Evolutionary conservation across 1,284 basidiomycete species (phyloP).

Genomic region (Trametes versicolor): DNA sequence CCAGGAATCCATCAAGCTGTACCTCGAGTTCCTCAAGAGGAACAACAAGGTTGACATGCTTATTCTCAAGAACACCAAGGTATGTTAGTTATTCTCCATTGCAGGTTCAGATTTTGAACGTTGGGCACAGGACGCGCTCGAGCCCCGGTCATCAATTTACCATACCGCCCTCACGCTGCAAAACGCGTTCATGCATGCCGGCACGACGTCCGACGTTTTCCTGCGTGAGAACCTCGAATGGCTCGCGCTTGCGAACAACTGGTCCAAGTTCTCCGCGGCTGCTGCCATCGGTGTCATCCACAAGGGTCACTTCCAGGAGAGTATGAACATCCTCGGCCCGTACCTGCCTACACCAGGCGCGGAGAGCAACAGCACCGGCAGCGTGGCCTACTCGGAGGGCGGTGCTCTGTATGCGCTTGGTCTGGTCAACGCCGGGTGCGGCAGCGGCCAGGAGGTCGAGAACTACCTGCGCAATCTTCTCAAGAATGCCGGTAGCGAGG

Average conservation of each 20-base stretch:
- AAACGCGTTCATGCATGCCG: slow-evolving; percentile 96
- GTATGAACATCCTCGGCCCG: slow-evolving; percentile 91
- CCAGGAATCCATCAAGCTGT: slow-evolving; percentile 89
- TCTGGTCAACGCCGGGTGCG: slow-evolving; percentile 90
- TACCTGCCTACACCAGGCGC: slow-evolving; percentile 85
- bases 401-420: slow-evolving; percentile 95
- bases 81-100: slow-evolving; percentile 41
- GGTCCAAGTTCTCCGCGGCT: slow-evolving; percentile 97
- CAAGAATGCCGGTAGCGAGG: slow-evolving; percentile 77
- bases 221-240: slow-evolving; percentile 95
- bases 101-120: neutral
- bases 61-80: slow-evolving; percentile 93
- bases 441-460: slow-evolving; percentile 74
- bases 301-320: slow-evolving; percentile 94
- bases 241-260: slow-evolving; percentile 93
- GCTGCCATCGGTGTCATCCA: slow-evolving; percentile 96
- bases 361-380: slow-evolving; percentile 75
- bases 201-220: slow-evolving; percentile 94
- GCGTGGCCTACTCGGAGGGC: slow-evolving; percentile 90
- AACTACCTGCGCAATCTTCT: slow-evolving; percentile 83
- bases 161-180: slow-evolving; percentile 95
- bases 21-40: slow-evolving; percentile 92
- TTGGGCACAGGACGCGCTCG: slow-evolving; percentile 82
- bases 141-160: slow-evolving; percentile 94
- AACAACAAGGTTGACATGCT: slow-evolving; percentile 93